phyloP scores from a whole-genome alignment of 169 alveolate genomes.

The Eimeria tenella region DNA sequence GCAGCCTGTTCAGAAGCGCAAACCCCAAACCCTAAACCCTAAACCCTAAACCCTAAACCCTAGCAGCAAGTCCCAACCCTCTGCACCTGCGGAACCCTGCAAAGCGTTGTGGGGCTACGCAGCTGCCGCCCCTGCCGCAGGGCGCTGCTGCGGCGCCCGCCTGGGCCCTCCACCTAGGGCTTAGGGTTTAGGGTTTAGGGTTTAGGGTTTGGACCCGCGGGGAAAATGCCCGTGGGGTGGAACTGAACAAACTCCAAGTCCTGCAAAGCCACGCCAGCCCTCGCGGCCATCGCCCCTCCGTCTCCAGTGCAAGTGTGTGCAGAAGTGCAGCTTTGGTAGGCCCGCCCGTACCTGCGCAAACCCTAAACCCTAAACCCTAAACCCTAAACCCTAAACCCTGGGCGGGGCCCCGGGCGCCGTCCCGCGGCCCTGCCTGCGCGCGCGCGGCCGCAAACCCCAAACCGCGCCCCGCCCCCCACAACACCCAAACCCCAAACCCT shows the following conservation, averaged over 20 bases:
- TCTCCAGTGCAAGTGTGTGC: conserved; percentile 99
- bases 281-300: conserved; percentile 95
- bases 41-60: not conserved
- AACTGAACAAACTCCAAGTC: conserved; percentile 98
- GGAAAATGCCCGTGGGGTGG: conserved; percentile 99
- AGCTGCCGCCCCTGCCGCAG: not conserved
- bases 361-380: conserved; percentile 25
- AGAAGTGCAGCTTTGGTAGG: conserved; percentile 97
- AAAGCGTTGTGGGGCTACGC: not conserved
- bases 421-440: too few relatives aligned
- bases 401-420: too few relatives aligned
- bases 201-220: conserved; percentile 90
- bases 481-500: conserved; percentile 7
- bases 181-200: conserved; percentile 36
- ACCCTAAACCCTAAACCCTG: conserved; percentile 13
- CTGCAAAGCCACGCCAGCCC: conserved; percentile 97
- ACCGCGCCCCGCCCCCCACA: too few relatives aligned
- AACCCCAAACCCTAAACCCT: not conserved
- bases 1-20: conserved; percentile 37
- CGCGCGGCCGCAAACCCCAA: too few relatives aligned
- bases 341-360: conserved; percentile 92
- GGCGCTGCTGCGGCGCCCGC: not conserved
- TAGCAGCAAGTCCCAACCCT: not conserved
- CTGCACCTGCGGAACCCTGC: not conserved
- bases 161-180: not conserved